These are phyloP conservation scores for Blastobotrys capitulatus DNA, from an alignment of 1,139 yeast genomes.

Conservation along the genomic window DNA sequence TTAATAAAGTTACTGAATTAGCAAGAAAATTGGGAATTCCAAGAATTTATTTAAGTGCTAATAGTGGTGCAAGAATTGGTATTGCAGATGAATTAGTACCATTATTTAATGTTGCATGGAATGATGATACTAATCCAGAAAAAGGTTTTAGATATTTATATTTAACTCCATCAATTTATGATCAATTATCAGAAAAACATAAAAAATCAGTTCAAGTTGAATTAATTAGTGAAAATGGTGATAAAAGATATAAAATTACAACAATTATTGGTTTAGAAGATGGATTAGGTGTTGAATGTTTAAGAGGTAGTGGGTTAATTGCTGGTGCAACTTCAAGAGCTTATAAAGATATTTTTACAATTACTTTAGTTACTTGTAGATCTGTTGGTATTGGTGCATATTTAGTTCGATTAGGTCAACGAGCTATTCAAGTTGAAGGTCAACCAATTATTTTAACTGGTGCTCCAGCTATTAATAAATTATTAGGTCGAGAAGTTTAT, in stretches of 20 bases:
- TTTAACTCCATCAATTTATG: conserved; percentile 64
- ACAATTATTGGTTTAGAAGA: conserved; percentile 91
- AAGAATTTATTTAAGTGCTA: conserved; percentile 90
- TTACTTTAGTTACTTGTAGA: conserved; percentile 94
- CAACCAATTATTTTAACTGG: conserved; percentile 98
- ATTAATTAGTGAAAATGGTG: conserved; percentile 76
- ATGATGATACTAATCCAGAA: conserved; percentile 62
- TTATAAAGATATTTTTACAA: conserved; percentile 92
- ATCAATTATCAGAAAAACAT: conserved; percentile 55
- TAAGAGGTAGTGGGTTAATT: conserved; percentile 94
- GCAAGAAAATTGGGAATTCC: conserved; percentile 92
- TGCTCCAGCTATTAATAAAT: conserved; percentile 97
- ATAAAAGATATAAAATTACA: conserved; percentile 72
- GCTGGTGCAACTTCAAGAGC: conserved; percentile 99
- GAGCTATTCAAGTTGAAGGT: conserved; percentile 98
- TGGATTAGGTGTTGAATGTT: conserved; percentile 97
- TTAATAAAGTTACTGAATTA: conserved; percentile 85
- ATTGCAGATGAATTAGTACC: conserved; percentile 94
- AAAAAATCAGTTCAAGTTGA: conserved; percentile 62
- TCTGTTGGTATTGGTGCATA: conserved; percentile 99
- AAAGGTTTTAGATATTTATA: conserved; percentile 90
- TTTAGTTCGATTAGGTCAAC: conserved; percentile 94
- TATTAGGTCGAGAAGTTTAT: conserved; percentile 94
- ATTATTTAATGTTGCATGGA: conserved; percentile 89
- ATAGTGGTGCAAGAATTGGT: conserved; percentile 98